A percentile compares a stretch with the other conserved stretches of the same genome.
Conservation (phyloP, 768 basidiomycete genomes). For the Lentinula boryana region DNA sequence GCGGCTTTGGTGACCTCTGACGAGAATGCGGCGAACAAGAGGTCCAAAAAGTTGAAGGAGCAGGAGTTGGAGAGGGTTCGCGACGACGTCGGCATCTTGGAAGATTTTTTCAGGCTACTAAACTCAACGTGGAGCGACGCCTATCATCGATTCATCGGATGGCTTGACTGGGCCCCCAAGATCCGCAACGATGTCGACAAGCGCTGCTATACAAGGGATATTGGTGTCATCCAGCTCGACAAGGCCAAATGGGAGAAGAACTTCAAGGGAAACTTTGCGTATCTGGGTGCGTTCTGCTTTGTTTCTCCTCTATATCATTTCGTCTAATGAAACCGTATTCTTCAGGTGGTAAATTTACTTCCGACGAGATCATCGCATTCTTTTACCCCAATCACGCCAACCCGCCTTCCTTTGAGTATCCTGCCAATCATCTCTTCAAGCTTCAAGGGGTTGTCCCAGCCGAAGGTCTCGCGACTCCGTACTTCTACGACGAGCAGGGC, state of each 20-base stretch:
- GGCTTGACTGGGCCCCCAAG: slow-evolving; percentile 4
- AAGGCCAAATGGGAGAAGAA: not conserved
- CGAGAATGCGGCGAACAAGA: not conserved
- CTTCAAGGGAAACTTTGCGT: not conserved
- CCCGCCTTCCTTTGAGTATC: not conserved
- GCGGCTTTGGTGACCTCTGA: not conserved
- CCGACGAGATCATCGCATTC: not conserved
- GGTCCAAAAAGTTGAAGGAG: not conserved
- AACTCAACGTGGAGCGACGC: not conserved
- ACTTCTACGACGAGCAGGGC: slow-evolving; percentile 22
- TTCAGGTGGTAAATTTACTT: not conserved
- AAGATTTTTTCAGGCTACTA: not conserved
- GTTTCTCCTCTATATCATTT: not conserved
- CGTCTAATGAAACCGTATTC: not conserved
- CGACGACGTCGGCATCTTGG: not conserved
- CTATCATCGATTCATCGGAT: not conserved
- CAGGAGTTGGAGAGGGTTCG: not conserved
- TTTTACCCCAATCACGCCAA: not conserved
- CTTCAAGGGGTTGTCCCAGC: not conserved
- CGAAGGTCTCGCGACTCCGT: slow-evolving; percentile 14
- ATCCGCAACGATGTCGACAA: slow-evolving; percentile 13
- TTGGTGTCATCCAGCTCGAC: slow-evolving; percentile 2
- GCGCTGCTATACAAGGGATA: slow-evolving; percentile 9
- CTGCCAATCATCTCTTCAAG: not conserved
- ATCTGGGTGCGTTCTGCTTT: not conserved